Conservation (phyloP, 352 stramenopile genomes). For the Pythium coloratum region DNA sequence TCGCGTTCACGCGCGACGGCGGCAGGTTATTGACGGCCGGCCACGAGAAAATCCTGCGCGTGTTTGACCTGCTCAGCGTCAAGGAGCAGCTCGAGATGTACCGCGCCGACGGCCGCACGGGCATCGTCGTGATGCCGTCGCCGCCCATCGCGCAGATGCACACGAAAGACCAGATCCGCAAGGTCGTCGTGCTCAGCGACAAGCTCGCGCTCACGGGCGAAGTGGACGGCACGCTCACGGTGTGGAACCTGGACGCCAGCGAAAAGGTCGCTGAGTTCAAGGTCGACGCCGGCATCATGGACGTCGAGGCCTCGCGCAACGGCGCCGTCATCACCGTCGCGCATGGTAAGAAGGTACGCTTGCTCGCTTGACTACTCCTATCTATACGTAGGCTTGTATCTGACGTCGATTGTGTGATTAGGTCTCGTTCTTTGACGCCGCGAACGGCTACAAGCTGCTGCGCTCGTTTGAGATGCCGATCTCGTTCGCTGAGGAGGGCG, state of each 20-base stretch:
- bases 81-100: slow-evolving; percentile 66
- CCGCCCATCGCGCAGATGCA: slow-evolving; percentile 54
- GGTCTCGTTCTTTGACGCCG: slow-evolving; percentile 94
- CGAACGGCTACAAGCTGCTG: slow-evolving; percentile 57
- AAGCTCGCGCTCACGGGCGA: slow-evolving; percentile 63
- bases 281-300: slow-evolving; percentile 77
- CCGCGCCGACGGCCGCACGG: slow-evolving; percentile 57
- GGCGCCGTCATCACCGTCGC: slow-evolving; percentile 88
- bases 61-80: slow-evolving; percentile 84
- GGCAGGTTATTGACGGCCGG: slow-evolving; percentile 89
- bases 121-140: slow-evolving; percentile 54
- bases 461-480: slow-evolving; percentile 82
- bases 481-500: slow-evolving; percentile 91
- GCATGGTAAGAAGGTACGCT: slow-evolving; percentile 81
- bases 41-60: slow-evolving; percentile 93
- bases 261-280: slow-evolving; percentile 51
- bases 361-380: not conserved
- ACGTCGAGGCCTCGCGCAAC: slow-evolving; percentile 76
- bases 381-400: not conserved
- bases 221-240: slow-evolving; percentile 63
- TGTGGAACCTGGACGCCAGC: slow-evolving; percentile 69
- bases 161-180: slow-evolving; percentile 74
- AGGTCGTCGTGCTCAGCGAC: slow-evolving; percentile 67
- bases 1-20: slow-evolving; percentile 91
- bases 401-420: not conserved